phyloP scores from a whole-genome alignment of 2,329 filamentous ascomycete genomes.

The Aspergillus ochraceus region DNA sequence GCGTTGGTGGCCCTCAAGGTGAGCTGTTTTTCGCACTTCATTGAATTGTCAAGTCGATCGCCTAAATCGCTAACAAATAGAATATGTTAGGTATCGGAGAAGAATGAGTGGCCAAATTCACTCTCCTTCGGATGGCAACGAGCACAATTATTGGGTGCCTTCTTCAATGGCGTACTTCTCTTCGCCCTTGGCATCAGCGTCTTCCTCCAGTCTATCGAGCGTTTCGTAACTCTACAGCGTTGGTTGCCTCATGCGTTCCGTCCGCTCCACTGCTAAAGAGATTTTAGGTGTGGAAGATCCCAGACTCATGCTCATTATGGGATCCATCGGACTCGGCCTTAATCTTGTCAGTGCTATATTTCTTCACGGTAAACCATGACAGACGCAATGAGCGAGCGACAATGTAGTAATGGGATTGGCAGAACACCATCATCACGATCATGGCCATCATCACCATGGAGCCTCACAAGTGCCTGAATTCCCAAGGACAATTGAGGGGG shows the following conservation, averaged over 20 bases:
- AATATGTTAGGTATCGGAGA: conserved; percentile 54
- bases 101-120: conserved; percentile 55
- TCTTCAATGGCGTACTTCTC: conserved; percentile 78
- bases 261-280: not conserved
- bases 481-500: not conserved
- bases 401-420: not conserved
- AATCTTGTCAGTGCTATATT: conserved; percentile 68
- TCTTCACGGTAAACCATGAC: conserved; percentile 56
- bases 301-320: conserved; percentile 67
- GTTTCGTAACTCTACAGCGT: conserved; percentile 41
- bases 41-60: not conserved
- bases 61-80: not conserved
- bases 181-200: conserved; percentile 72
- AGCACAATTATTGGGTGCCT: conserved; percentile 70
- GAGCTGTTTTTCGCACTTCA: conserved; percentile 20
- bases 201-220: conserved; percentile 69
- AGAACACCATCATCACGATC: conserved; percentile 7
- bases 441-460: not conserved
- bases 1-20: conserved; percentile 66
- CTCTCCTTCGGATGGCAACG: conserved; percentile 77
- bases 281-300: conserved; percentile 62
- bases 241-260: conserved; percentile 6
- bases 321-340: conserved; percentile 63
- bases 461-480: not conserved
- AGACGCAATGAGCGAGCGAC: not conserved